Evolutionary conservation across 352 stramenopile genomes (phyloP).

Genomic region (Pythium sp.): DNA sequence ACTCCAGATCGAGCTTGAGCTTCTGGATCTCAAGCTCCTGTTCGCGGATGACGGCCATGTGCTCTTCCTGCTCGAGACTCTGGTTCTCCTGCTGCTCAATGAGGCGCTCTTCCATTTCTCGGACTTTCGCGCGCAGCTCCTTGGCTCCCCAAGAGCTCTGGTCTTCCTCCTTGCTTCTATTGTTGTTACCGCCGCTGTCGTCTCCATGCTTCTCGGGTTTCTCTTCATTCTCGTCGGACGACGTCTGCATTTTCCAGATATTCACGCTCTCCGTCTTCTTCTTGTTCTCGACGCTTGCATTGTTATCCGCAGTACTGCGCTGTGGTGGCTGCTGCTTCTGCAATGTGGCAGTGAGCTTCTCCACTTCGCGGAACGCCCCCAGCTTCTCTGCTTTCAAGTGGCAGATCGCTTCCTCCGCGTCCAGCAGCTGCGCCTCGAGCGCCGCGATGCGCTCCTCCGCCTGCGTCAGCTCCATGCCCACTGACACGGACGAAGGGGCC

Average conservation of each 20-base stretch:
- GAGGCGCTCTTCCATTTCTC: constrained; percentile 43
- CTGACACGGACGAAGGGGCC: too few species aligned
- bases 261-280: constrained; percentile 2
- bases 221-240: not conserved
- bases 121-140: constrained; percentile 24
- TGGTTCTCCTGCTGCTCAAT: constrained; percentile 31
- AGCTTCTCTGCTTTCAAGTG: constrained; percentile 75
- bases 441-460: constrained; percentile 37
- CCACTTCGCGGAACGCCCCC: constrained; percentile 45
- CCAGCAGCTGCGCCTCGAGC: constrained; percentile 55
- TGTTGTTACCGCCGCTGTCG: not conserved
- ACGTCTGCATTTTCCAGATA: constrained; percentile 6
- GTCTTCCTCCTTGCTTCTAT: constrained; percentile 6
- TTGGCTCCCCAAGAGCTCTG: not conserved
- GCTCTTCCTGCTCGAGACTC: constrained; percentile 44
- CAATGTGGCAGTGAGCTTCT: constrained; percentile 35
- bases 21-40: constrained; percentile 50
- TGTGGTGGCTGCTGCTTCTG: not conserved
- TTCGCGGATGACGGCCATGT: constrained; percentile 58
- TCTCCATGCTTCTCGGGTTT: not conserved
- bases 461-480: constrained; percentile 38
- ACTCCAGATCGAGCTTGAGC: constrained; percentile 32
- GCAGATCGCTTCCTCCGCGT: constrained; percentile 71
- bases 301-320: not conserved
- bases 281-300: not conserved